phyloP scores from a whole-genome alignment of 148 eudicot genomes.

The Rhododendron henanense region DNA sequence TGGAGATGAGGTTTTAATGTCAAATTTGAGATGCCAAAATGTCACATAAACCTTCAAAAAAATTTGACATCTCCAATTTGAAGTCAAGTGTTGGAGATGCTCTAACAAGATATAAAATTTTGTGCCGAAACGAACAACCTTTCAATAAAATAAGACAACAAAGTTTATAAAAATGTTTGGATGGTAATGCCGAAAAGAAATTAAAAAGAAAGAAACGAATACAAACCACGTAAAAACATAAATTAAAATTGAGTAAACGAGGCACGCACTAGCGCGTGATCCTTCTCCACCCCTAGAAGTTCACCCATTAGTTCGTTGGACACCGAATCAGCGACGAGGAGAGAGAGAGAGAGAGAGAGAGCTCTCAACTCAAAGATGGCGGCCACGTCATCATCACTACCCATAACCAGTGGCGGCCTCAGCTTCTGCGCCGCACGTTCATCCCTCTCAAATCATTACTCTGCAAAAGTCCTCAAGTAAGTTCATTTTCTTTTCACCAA shows the following conservation, averaged over 20 bases:
- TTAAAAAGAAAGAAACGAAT: no score
- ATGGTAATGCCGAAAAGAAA: no score
- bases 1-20: no score
- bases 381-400: slow-evolving; percentile 5
- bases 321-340: background rate
- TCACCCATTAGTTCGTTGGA: background rate
- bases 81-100: no score
- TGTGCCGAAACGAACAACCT: no score
- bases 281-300: background rate
- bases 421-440: slow-evolving; percentile 1
- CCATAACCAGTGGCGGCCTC: slow-evolving; percentile 6
- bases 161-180: no score
- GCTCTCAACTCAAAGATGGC: background rate
- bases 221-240: no score
- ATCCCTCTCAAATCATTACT: slow-evolving; percentile 10
- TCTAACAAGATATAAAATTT: no score
- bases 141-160: no score
- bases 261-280: background rate
- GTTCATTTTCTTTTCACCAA: slow-evolving; percentile 11
- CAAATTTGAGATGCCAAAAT: no score
- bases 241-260: background rate
- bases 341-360: background rate
- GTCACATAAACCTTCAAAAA: no score
- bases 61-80: no score
- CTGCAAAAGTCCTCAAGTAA: slow-evolving; percentile 21